These are phyloP conservation scores for Rhynchosporium agropyri DNA, from an alignment of 2,329 filamentous ascomycete genomes.

Conservation along the genomic window DNA sequence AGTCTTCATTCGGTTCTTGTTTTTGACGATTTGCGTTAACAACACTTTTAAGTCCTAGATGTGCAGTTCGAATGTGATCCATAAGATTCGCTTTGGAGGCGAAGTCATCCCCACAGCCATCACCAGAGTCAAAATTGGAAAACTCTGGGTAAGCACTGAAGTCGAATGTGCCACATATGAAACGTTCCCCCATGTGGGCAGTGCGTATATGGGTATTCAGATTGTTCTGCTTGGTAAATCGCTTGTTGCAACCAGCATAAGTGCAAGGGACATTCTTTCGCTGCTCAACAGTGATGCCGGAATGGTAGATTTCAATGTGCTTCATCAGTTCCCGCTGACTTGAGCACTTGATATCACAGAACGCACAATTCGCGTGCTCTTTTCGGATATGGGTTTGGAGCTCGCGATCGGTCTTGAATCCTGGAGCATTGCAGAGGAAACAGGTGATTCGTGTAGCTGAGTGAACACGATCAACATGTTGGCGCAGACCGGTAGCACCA, in stretches of 20 bases:
- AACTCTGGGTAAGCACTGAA: conserved; percentile 61
- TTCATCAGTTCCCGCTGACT: conserved; percentile 69
- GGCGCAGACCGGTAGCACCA: conserved; percentile 68
- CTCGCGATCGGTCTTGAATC: conserved; percentile 71
- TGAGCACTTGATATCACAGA: conserved; percentile 71
- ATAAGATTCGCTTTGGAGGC: conserved; percentile 77
- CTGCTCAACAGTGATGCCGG: conserved; percentile 61
- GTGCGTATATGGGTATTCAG: conserved; percentile 77
- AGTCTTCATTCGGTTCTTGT: conserved; percentile 26
- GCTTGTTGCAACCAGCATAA: conserved; percentile 68
- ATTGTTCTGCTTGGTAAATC: conserved; percentile 83
- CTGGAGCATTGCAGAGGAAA: conserved; percentile 62
- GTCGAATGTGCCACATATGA: conserved; percentile 74
- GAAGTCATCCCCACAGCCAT: conserved; percentile 76
- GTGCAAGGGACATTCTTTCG: conserved; percentile 69
- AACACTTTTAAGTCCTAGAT: conserved; percentile 63
- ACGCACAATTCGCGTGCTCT: conserved; percentile 74
- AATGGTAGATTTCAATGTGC: conserved; percentile 80
- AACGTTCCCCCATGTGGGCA: conserved; percentile 75
- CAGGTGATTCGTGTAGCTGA: conserved; percentile 74
- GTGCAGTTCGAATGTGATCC: conserved; percentile 81
- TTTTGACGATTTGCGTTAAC: conserved; percentile 45
- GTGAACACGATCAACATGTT: conserved; percentile 73
- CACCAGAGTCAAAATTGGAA: conserved; percentile 62
- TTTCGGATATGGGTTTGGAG: conserved; percentile 74